Base-by-base conservation (phyloP, 2,329 filamentous ascomycete species). In the Lachnum nothofagi region DNA sequence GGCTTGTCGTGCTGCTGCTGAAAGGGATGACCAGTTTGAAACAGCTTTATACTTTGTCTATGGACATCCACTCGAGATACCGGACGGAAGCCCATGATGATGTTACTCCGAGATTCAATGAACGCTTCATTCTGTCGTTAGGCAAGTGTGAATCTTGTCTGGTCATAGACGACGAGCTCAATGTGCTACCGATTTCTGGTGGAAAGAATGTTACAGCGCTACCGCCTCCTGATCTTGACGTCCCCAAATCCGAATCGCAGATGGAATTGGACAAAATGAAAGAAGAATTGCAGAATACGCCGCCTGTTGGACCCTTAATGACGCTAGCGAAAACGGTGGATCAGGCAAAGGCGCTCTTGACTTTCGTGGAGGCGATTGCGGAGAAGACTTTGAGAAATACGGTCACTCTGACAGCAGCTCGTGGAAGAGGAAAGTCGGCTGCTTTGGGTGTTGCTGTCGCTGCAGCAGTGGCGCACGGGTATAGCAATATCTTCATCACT, bases 401-500 rank as follows among this genome's bases (percentile, higher is more conserved):
- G 0, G 93, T 98, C 29, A 87, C 93, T 1, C 69, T 98, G 59
- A 98, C 93, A 9, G 93, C 93, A 16, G 91, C 86, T 31, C 83
- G 93, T 82, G 93, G 93, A 68, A 85, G 93, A 62, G 93, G 93
- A 70, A 98, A 98, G 71, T 98, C 93, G 17, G 94, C 93, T 16
- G 93, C 93, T 22, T 79, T 98, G 62, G 93, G 93, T 70, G 85
- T 98, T 44, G 90, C 93, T 3, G 86, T 98, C 37, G 93, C 93
- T 3, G 90, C 93, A 2, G 94, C 94, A 1, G 80, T 98, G 38
- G 91, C 93, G 1, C 88, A 97, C 65, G 93, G 93, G 22, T 98
- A 98, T 70, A 95, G 90, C 74, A 98, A 98, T 68, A 95, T 98
- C 62, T 98, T 98, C 71, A 95, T 98, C 65, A 98, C 93, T 1